A percentile compares a stretch with the other conserved stretches of the same genome.
phyloP scores from a whole-genome alignment of 2,329 filamentous ascomycete genomes.

The Diaporthe sp. region DNA sequence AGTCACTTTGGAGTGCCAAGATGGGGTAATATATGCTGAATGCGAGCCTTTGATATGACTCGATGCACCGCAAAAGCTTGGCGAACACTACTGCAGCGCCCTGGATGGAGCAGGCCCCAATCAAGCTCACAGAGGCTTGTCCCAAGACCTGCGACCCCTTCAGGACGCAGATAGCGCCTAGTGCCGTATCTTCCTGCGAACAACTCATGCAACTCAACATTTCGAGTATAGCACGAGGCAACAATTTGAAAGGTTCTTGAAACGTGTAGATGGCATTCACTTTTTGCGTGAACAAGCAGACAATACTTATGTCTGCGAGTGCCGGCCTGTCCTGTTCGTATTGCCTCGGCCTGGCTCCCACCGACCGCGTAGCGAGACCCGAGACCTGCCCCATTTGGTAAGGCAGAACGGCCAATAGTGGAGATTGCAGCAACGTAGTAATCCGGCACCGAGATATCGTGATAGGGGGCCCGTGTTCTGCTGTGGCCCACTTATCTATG shows the following conservation, averaged over 20 bases:
- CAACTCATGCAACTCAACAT: neutral
- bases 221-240: neutral
- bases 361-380: slow-evolving; percentile 3
- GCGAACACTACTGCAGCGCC: slow-evolving; percentile 27
- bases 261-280: neutral
- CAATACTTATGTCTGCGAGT: neutral
- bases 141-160: slow-evolving; percentile 8
- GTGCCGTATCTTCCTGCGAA: neutral
- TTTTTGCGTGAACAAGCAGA: neutral
- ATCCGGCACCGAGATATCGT: slow-evolving; percentile 27
- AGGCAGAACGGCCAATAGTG: slow-evolving; percentile 14
- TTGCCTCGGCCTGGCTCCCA: slow-evolving; percentile 2
- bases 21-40: slow-evolving; percentile 12
- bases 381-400: slow-evolving; percentile 30
- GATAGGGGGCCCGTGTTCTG: slow-evolving; percentile 2
- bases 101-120: slow-evolving; percentile 18
- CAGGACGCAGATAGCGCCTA: neutral
- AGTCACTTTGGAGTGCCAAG: slow-evolving; percentile 26
- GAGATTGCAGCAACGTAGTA: slow-evolving; percentile 14
- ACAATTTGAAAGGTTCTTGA: too few species aligned
- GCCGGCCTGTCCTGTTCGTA: neutral
- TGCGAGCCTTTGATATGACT: slow-evolving; percentile 26
- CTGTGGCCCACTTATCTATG: slow-evolving; percentile 21
- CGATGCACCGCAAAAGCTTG: slow-evolving; percentile 31
- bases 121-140: neutral